phyloP scores from a whole-genome alignment of 371 early-diverging fungal genomes.

The Mortierella sp. region DNA sequence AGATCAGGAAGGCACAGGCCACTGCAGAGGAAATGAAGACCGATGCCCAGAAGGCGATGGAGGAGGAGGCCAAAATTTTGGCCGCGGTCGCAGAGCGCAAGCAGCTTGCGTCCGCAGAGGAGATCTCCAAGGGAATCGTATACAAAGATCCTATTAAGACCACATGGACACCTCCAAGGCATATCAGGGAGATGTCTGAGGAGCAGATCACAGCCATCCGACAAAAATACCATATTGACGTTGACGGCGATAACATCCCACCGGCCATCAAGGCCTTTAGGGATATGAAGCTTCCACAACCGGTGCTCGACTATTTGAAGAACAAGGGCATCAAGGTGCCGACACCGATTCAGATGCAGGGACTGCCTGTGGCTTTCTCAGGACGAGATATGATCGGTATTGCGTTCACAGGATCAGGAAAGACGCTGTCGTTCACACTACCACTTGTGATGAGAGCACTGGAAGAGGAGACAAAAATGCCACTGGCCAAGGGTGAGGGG shows the following conservation, averaged over 20 bases:
- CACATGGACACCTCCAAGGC: constrained; percentile 86
- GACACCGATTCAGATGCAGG: constrained; percentile 99
- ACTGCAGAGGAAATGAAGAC: constrained; percentile 73
- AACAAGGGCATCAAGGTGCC: constrained; percentile 88
- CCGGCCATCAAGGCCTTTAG: constrained; percentile 81
- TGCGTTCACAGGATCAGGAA: constrained; percentile 99
- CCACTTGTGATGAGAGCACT: constrained; percentile 85
- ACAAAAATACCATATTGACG: constrained; percentile 77
- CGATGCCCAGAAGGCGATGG: constrained; percentile 83
- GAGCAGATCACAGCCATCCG: constrained; percentile 66
- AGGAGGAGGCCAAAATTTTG: constrained; percentile 86
- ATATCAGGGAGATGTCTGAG: constrained; percentile 68
- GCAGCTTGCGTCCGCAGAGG: constrained; percentile 85
- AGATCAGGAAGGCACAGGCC: constrained; percentile 71
- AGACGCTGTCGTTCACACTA: constrained; percentile 97
- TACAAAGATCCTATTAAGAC: constrained; percentile 91
- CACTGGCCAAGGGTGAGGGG: constrained; percentile 88
- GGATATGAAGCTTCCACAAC: constrained; percentile 83
- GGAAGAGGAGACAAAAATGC: constrained; percentile 83
- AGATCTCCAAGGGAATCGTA: constrained; percentile 86
- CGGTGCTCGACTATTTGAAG: constrained; percentile 85
- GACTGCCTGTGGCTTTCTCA: constrained; percentile 76
- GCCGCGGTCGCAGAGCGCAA: constrained; percentile 85
- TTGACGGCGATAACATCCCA: constrained; percentile 79
- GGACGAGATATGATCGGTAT: constrained; percentile 97